Conservation (phyloP, 2,329 filamentous ascomycete species). For the Fusarium globosum region DNA sequence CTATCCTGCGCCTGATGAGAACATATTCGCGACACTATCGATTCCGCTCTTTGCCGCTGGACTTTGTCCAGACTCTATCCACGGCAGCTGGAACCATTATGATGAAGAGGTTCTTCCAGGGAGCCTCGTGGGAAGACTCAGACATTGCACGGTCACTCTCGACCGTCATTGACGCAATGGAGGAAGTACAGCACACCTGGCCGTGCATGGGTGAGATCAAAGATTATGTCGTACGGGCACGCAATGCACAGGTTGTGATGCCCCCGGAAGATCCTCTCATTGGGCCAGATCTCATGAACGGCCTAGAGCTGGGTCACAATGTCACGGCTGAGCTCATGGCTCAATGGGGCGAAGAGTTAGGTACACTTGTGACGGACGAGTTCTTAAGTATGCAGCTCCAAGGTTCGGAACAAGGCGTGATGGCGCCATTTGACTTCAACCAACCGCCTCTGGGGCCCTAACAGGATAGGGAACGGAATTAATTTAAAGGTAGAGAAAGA, state of each 20-base stretch:
- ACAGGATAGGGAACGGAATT: no score
- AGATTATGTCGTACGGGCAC: slow-evolving; percentile 48
- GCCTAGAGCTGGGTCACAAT: slow-evolving; percentile 44
- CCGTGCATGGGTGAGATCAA: slow-evolving; percentile 58
- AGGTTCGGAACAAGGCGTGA: slow-evolving; percentile 39
- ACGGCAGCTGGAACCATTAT: slow-evolving; percentile 59
- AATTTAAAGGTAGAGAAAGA: neutral
- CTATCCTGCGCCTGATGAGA: slow-evolving; percentile 57
- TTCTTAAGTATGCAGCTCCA: slow-evolving; percentile 50
- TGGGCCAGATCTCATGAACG: slow-evolving; percentile 49
- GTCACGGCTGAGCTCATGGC: slow-evolving; percentile 44
- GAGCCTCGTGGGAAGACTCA: slow-evolving; percentile 53
- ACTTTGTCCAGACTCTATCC: slow-evolving; percentile 62
- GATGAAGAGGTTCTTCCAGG: slow-evolving; percentile 58
- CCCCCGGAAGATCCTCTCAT: slow-evolving; percentile 49
- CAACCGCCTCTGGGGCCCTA: slow-evolving; percentile 31
- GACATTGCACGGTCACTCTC: slow-evolving; percentile 63
- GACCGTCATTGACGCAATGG: slow-evolving; percentile 60
- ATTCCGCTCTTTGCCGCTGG: slow-evolving; percentile 57
- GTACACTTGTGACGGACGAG: slow-evolving; percentile 51
- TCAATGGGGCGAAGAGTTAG: slow-evolving; percentile 47
- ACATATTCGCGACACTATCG: slow-evolving; percentile 58
- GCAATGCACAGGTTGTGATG: slow-evolving; percentile 46
- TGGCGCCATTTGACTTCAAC: slow-evolving; percentile 49
- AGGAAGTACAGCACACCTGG: slow-evolving; percentile 63